These are phyloP conservation scores for Cucurbita argyrosperma DNA, from an alignment of 306 rosid genomes.

Conservation along the genomic window DNA sequence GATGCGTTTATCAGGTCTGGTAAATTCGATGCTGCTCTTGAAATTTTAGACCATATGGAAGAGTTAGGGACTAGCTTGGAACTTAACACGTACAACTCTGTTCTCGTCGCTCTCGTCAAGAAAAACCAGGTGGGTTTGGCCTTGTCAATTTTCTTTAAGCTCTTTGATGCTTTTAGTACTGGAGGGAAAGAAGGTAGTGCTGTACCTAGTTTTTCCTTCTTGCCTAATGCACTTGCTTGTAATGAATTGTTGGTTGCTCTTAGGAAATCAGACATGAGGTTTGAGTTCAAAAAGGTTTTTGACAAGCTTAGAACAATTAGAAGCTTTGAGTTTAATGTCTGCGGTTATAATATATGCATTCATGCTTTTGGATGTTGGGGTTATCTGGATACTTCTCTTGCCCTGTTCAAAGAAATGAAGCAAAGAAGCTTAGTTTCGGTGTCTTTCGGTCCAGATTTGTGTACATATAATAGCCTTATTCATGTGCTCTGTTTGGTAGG, in stretches of 20 bases:
- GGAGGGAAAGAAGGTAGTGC: neutral
- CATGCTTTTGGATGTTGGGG: slow-evolving; percentile 89
- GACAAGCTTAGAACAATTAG: slow-evolving; percentile 26
- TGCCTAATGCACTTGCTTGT: slow-evolving; percentile 23
- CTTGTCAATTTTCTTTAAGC: slow-evolving; percentile 38
- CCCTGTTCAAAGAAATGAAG: slow-evolving; percentile 58
- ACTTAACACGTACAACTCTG: slow-evolving; percentile 28
- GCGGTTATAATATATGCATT: slow-evolving; percentile 59
- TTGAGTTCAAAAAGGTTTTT: slow-evolving; percentile 44
- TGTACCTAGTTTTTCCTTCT: neutral
- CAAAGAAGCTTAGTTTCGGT: slow-evolving; percentile 14
- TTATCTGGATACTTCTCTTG: slow-evolving; percentile 41
- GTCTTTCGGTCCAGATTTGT: slow-evolving; percentile 46
- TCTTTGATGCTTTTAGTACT: slow-evolving; percentile 17
- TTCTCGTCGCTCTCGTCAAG: slow-evolving; percentile 39
- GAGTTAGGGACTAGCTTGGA: slow-evolving; percentile 18
- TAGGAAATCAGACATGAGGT: slow-evolving; percentile 45
- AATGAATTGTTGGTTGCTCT: slow-evolving; percentile 55
- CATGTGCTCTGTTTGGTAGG: slow-evolving; percentile 55
- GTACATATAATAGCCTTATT: slow-evolving; percentile 67
- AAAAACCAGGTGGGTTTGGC: slow-evolving; percentile 56
- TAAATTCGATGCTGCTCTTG: slow-evolving; percentile 35
- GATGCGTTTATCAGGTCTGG: slow-evolving; percentile 30
- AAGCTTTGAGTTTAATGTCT: slow-evolving; percentile 30
- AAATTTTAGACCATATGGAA: slow-evolving; percentile 40